A percentile compares a stretch with the other conserved stretches of the same genome.
These are phyloP conservation scores for Metarhizium brunneum DNA, from an alignment of 2,329 filamentous ascomycete genomes.

Conservation along the genomic window DNA sequence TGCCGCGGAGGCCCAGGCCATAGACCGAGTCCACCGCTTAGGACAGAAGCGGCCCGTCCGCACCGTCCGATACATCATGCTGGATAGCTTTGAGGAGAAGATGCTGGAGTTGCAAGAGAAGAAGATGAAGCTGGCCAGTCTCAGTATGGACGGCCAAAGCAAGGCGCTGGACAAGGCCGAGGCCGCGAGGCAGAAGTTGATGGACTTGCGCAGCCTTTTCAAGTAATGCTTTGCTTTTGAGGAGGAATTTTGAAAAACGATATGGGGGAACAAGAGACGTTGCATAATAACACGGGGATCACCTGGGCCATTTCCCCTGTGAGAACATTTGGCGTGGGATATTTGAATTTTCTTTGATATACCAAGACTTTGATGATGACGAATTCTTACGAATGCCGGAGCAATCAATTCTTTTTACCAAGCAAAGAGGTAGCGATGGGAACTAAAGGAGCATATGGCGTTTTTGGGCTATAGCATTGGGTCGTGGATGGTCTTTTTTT, in stretches of 20 bases:
- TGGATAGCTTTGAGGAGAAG: constrained; percentile 83
- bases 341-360: not conserved
- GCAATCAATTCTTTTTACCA: not conserved
- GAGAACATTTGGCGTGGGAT: too few relatives aligned
- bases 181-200: constrained; percentile 51
- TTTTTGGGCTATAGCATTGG: not conserved
- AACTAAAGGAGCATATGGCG: not conserved
- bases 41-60: constrained; percentile 83
- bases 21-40: constrained; percentile 85
- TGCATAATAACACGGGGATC: not conserved
- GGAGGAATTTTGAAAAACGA: not conserved
- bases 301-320: too few relatives aligned
- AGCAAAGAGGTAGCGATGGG: not conserved
- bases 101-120: constrained; percentile 84
- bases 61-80: constrained; percentile 88
- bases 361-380: not conserved
- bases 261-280: not conserved
- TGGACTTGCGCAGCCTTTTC: constrained; percentile 51
- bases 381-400: not conserved
- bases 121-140: constrained; percentile 82
- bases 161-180: constrained; percentile 40
- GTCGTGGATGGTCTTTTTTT: not conserved
- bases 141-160: constrained; percentile 67
- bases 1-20: constrained; percentile 84
- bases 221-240: constrained; percentile 23